Conservation (phyloP, 140 eudicot species). For the Artemisia princeps region DNA sequence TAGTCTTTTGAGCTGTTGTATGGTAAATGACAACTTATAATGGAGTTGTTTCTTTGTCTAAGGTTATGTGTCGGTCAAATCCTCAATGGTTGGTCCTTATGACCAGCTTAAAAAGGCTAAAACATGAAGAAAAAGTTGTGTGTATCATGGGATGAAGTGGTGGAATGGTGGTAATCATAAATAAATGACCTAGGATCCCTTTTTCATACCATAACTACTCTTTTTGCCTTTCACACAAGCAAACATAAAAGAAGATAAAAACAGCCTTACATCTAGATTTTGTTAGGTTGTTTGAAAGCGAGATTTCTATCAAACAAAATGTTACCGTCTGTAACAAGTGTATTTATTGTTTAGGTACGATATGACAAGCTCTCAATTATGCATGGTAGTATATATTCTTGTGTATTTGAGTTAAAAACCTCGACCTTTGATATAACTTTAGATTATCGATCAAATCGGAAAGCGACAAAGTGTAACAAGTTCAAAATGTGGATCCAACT, state of each 20-base stretch:
- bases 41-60: constrained; percentile 22
- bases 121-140: constrained; percentile 19
- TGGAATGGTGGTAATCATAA: constrained; percentile 30
- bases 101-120: constrained; percentile 29
- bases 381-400: background rate
- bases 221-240: constrained; percentile 26
- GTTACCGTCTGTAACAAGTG: background rate
- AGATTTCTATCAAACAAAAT: too few relatives aligned
- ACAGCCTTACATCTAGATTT: background rate
- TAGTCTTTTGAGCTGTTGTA: background rate
- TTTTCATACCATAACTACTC: constrained; percentile 27
- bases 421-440: background rate
- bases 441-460: background rate
- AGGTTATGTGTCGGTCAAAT: constrained; percentile 25
- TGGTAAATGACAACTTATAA: constrained; percentile 18
- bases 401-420: constrained; percentile 5
- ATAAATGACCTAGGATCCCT: constrained; percentile 36
- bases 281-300: background rate
- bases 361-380: constrained; percentile 1
- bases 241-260: constrained; percentile 11
- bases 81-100: constrained; percentile 30
- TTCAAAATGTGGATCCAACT: constrained; percentile 11
- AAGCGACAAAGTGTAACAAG: constrained; percentile 12
- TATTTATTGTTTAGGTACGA: constrained; percentile 1
- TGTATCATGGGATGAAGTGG: constrained; percentile 27